Base-by-base conservation (phyloP, 768 basidiomycete genomes). In the Fomitopsis serialis region DNA sequence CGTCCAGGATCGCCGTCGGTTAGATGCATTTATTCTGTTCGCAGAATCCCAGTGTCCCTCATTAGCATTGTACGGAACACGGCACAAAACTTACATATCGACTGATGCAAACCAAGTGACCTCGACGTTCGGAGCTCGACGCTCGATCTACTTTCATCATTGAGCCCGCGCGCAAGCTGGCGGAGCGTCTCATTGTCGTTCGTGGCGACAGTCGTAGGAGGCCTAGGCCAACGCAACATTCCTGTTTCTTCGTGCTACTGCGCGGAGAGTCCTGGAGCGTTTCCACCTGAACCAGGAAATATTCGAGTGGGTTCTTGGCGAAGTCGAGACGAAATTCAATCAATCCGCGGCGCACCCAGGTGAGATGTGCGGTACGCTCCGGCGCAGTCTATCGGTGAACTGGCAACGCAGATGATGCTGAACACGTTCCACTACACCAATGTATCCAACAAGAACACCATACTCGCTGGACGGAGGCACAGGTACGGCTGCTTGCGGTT, bases 401-500 rank as follows among this genome's bases (percentile, higher is more conserved):
- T 97, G 0, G 97, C 97, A 3, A 99, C 97, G 0, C 97, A 99
- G 73, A 98, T 99, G 97, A 98, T 97, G 6, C 72, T 99, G 54
- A 99, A 99, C 70, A 98, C 96, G 0, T 99, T 98, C 90, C 97
- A 99, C 72, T 98, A 98, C 68, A 97, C 97, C 56, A 97, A 97
- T 86, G 97, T 99, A 23, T 96, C 97, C n/a, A 93, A 90, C 66
- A 98, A 98, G 74, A 98, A 97, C 72, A 97, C 98, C 47, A 99
- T 97, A 0, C 91, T 98, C 54, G 97, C 97, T 85, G 97, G n/a
- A n/a, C n/a, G n/a, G n/a, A n/a, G n/a, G n/a, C n/a, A n/a, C n/a
- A n/a, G n/a, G n/a, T n/a, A n/a, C n/a, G n/a, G n/a, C n/a, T n/a
- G n/a, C n/a, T n/a, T n/a, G n/a, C n/a, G n/a, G n/a, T n/a, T n/a